Evolutionary conservation across 139 green algal genomes (phyloP).

Genomic region (Chlorella sp.): DNA sequence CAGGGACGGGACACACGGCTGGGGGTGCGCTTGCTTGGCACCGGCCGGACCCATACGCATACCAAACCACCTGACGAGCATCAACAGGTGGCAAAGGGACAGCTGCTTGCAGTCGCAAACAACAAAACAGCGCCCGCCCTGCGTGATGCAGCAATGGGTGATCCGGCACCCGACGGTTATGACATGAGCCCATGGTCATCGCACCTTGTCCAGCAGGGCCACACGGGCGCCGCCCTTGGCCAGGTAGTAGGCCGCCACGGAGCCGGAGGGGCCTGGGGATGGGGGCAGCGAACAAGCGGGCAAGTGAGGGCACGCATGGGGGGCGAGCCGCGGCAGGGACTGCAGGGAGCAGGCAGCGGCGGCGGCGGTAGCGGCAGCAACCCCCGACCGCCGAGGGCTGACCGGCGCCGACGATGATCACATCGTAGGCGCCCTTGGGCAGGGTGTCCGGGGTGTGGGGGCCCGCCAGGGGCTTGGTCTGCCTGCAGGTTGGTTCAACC

Average conservation of each 20-base stretch:
- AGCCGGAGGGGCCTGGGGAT: slow-evolving; percentile 73
- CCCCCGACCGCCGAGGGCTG: not conserved
- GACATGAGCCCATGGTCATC: no score
- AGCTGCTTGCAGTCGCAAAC: no score
- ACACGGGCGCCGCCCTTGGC: slow-evolving; percentile 79
- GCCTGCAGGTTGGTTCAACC: slow-evolving; percentile 1
- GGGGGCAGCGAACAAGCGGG: not conserved
- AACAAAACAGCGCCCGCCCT: no score
- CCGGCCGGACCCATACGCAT: no score
- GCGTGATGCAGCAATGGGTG: no score
- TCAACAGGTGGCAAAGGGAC: no score
- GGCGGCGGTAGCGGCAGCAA: not conserved
- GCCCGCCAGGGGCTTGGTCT: slow-evolving; percentile 52
- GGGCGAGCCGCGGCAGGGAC: not conserved
- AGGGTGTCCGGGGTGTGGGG: slow-evolving; percentile 65
- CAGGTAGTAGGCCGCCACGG: slow-evolving; percentile 76
- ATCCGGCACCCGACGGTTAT: no score
- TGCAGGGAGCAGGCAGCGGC: not conserved
- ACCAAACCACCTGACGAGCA: no score
- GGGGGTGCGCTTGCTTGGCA: no score
- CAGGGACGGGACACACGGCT: no score
- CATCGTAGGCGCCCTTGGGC: slow-evolving; percentile 76
- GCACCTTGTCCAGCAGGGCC: slow-evolving; percentile 82
- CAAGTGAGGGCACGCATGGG: not conserved
- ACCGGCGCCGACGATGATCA: slow-evolving; percentile 84